phyloP scores from a whole-genome alignment of 1,284 basidiomycete species.

The Ceratobasidium sp. region DNA sequence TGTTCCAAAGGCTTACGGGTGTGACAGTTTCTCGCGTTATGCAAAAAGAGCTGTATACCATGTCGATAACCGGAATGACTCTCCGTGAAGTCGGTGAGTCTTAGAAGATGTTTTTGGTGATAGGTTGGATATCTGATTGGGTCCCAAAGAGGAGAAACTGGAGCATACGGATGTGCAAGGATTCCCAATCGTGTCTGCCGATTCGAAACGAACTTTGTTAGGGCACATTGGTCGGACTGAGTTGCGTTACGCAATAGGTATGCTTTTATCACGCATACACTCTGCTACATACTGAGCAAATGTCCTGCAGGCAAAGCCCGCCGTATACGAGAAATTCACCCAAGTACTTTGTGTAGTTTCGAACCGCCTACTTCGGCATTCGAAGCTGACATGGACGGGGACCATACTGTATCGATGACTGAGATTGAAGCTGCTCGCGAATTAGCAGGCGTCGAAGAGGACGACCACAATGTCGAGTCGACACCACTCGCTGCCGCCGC shows the following conservation, averaged over 20 bases:
- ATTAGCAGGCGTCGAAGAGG: constrained; percentile 64
- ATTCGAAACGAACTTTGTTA: constrained; percentile 66
- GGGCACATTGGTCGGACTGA: constrained; percentile 92
- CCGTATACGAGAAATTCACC: constrained; percentile 64
- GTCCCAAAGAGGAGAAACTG: constrained; percentile 66
- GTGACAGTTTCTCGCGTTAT: constrained; percentile 94
- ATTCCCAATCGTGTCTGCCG: constrained; percentile 82
- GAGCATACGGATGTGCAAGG: constrained; percentile 81
- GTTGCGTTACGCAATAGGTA: constrained; percentile 84
- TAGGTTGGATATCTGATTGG: not conserved
- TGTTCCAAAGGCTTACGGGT: too few species aligned
- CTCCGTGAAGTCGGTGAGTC: constrained; percentile 78
- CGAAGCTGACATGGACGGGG: not conserved
- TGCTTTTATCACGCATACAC: constrained; percentile 43
- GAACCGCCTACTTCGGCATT: constrained; percentile 45
- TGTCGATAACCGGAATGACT: constrained; percentile 78
- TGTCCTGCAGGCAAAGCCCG: constrained; percentile 68
- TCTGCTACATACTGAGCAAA: not conserved
- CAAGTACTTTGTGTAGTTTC: constrained; percentile 77
- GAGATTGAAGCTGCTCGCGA: constrained; percentile 44
- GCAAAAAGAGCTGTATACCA: constrained; percentile 76
- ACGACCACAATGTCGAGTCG: constrained; percentile 58
- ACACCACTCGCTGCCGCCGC: constrained; percentile 63
- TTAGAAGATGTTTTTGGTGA: not conserved
- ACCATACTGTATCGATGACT: constrained; percentile 35